phyloP scores from a whole-genome alignment of 352 stramenopile species.

The Phytophthora litchii region DNA sequence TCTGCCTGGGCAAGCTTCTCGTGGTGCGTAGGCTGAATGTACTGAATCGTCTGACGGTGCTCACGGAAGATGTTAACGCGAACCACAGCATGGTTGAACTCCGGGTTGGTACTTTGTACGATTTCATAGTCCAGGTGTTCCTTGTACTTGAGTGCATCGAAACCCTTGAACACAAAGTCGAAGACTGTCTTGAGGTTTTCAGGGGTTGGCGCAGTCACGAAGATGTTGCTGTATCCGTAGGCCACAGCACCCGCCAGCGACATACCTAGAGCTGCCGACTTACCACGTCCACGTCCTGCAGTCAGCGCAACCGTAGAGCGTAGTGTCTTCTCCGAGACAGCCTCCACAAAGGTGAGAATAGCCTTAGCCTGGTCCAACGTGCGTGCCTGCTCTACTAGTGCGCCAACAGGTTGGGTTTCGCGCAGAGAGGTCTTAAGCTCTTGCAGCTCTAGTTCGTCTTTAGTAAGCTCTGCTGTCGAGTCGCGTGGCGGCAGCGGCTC shows the following conservation, averaged over 20 bases:
- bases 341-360: slow-evolving; percentile 98
- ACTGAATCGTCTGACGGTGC: slow-evolving; percentile 98
- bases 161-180: slow-evolving; percentile 97
- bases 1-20: slow-evolving; percentile 98
- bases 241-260: slow-evolving; percentile 81
- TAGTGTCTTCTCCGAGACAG: slow-evolving; percentile 96
- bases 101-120: slow-evolving; percentile 86
- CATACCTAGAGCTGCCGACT: slow-evolving; percentile 98
- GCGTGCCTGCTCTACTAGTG: slow-evolving; percentile 94
- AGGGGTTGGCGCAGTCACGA: slow-evolving; percentile 97
- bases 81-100: slow-evolving; percentile 90
- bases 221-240: slow-evolving; percentile 94
- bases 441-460: slow-evolving; percentile 91
- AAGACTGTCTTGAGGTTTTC: slow-evolving; percentile 99
- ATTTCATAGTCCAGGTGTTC: slow-evolving; percentile 99
- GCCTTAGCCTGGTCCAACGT: slow-evolving; percentile 96
- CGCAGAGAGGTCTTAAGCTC: slow-evolving; percentile 95
- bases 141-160: slow-evolving; percentile 93
- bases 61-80: slow-evolving; percentile 98
- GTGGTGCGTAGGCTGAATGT: slow-evolving; percentile 94
- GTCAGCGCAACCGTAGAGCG: slow-evolving; percentile 96
- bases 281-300: slow-evolving; percentile 91
- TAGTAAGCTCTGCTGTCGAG: slow-evolving; percentile 56
- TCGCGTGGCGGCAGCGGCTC: slow-evolving; percentile 76
- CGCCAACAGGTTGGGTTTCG: slow-evolving; percentile 95